Evolutionary conservation across 192 early-diverging fungal genomes (phyloP), one percentile per base, ranked within the genome.

Genomic region (Funneliformis geosporum): DNA sequence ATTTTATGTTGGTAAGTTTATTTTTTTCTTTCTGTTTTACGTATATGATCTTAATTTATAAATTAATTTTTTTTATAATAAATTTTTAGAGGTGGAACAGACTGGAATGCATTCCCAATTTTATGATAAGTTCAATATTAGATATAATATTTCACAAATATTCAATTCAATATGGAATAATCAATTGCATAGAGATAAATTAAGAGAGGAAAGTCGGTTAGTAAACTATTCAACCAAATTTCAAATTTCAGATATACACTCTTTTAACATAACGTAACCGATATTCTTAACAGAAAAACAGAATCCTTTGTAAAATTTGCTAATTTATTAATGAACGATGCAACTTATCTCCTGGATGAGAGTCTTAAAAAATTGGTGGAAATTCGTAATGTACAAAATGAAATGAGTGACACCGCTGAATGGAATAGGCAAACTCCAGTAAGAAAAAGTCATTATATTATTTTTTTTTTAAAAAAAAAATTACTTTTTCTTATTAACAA

Each of bases 111-210:
- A 90, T 79, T 92, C 94, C 5, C 96, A 98, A 82, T 99, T 99
- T 80, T 99, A 97, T 81, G 98, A 99, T 84, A 99, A 99, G 84
- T 98, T 98, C 86, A 98, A 95, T 84, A 96, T 97, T 79, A 92
- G 98, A 43, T 98, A 98, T 88, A 93, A 98, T 79, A 97, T 99
- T 72, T 92, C 92, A 9, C 95, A 97, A 78, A 93, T 96, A 10
- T 89, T 98, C 81, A 96, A 96, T 81, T 81, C 83, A 43, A 86
- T 97, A 14, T 95, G 96, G 93, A 84, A 82, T 7, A 90, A 94
- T 72, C 86, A 82, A n/a, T 82, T 80, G n/a, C 94, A 97, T 84
- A 88, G 90, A n/a, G 81, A 80, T 2, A 89, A 88, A 81, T 82
- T 96, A 44, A 88, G 87, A 64, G 82, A 84, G 38, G 88, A 89